These are phyloP conservation scores for Aurantiochytrium sp. DNA, from an alignment of 108 stramenopile genomes.

Conservation along the genomic window DNA sequence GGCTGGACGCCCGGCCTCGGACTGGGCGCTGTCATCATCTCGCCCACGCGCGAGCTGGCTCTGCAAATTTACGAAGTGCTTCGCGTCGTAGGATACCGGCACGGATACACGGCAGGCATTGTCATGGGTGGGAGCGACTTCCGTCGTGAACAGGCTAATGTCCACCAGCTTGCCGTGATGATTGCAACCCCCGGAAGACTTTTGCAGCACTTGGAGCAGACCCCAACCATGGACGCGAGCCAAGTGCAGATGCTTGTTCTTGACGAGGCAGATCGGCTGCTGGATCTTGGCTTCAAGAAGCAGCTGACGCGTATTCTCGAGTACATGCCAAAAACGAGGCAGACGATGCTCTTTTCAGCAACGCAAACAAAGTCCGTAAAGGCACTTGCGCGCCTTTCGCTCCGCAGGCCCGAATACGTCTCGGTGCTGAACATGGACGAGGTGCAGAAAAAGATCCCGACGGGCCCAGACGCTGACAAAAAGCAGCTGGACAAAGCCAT, in stretches of 20 bases:
- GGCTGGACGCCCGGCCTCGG: conserved; percentile 74
- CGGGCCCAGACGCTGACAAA: neutral
- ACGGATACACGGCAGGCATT: conserved; percentile 82
- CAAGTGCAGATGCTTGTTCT: conserved; percentile 80
- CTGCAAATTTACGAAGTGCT: conserved; percentile 94
- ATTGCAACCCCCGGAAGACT: conserved; percentile 92
- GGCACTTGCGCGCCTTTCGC: conserved; percentile 24
- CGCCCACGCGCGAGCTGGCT: conserved; percentile 98
- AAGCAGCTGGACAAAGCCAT: conserved; percentile 11
- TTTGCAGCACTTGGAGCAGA: conserved; percentile 95
- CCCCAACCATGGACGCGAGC: conserved; percentile 72
- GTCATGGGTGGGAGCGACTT: conserved; percentile 95
- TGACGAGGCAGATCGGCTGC: conserved; percentile 94
- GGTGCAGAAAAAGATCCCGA: neutral
- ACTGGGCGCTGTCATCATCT: conserved; percentile 81
- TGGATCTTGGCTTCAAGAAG: conserved; percentile 94
- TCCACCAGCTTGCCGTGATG: conserved; percentile 77
- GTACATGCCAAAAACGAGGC: conserved; percentile 44
- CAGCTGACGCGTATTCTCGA: conserved; percentile 73
- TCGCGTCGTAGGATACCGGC: conserved; percentile 67
- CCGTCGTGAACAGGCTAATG: conserved; percentile 68
- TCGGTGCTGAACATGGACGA: conserved; percentile 2
- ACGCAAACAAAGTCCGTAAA: conserved; percentile 68
- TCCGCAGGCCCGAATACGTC: conserved; percentile 23
- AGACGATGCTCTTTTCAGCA: conserved; percentile 95